These are phyloP conservation scores for Cornus florida DNA, from an alignment of 148 eudicot species.

Conservation along the genomic window DNA sequence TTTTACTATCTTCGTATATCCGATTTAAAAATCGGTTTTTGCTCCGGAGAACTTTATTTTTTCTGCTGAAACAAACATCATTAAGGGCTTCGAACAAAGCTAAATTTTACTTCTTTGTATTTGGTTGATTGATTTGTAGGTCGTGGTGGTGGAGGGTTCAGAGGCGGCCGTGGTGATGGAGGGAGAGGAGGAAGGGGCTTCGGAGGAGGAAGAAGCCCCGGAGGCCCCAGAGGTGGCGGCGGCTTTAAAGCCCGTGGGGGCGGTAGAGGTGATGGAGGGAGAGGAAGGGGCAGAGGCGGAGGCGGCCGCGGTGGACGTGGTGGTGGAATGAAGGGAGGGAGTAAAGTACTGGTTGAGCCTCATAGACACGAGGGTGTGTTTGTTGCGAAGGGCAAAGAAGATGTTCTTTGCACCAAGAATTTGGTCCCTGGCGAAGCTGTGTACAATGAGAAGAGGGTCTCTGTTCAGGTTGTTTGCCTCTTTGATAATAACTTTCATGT, in stretches of 20 bases:
- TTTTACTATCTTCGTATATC: too few relatives aligned
- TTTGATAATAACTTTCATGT: background rate
- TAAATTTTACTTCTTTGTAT: background rate
- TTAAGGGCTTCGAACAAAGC: background rate
- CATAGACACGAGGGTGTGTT: conserved; percentile 94
- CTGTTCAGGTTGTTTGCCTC: conserved; percentile 63
- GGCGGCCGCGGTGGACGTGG: conserved; percentile 28
- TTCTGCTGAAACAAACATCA: background rate
- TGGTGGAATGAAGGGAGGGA: conserved; percentile 82
- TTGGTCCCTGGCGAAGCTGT: conserved; percentile 97
- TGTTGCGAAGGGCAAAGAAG: conserved; percentile 88
- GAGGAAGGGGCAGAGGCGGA: conserved; percentile 36
- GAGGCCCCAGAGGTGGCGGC: conserved; percentile 21
- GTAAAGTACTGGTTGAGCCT: conserved; percentile 69
- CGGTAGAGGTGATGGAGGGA: conserved; percentile 28
- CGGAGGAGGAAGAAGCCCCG: conserved; percentile 34
- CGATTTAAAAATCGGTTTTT: too few relatives aligned
- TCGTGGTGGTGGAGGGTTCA: conserved; percentile 30
- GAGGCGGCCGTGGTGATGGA: conserved; percentile 47
- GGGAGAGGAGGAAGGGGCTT: conserved; percentile 33
- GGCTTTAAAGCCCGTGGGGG: conserved; percentile 18
- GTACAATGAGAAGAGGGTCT: conserved; percentile 82
- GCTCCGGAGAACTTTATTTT: background rate
- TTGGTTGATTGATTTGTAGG: background rate
- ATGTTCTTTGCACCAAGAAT: conserved; percentile 89